phyloP scores from a whole-genome alignment of 352 stramenopile species.

The Phytophthora tubulina region DNA sequence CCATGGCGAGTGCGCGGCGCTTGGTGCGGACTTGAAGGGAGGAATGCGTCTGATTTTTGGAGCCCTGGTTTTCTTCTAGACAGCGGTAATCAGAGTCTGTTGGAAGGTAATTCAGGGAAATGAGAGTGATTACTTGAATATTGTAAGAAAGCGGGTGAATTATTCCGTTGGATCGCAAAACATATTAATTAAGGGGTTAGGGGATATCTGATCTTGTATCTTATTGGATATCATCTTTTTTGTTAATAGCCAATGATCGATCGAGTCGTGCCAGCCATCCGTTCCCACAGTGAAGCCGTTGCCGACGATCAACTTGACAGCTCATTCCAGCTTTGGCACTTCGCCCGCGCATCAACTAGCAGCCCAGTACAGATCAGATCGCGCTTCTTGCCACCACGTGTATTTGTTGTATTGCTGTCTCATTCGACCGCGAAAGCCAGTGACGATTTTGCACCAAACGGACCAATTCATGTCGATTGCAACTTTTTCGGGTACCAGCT shows the following conservation, averaged over 20 bases:
- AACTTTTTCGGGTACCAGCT: slow-evolving; percentile 92
- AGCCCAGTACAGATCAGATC: neutral
- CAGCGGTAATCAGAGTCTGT: slow-evolving; percentile 1
- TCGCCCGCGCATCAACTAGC: no score
- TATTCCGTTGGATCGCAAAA: slow-evolving; percentile 13
- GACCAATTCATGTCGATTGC: slow-evolving; percentile 93
- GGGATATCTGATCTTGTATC: slow-evolving; percentile 1
- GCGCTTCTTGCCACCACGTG: neutral
- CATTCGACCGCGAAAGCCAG: slow-evolving; percentile 49
- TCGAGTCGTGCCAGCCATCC: slow-evolving; percentile 17
- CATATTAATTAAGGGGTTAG: neutral
- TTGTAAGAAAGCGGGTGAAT: neutral
- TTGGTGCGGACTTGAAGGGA: slow-evolving; percentile 21
- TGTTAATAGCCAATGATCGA: slow-evolving; percentile 21
- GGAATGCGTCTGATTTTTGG: slow-evolving; percentile 1
- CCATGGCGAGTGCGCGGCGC: slow-evolving; percentile 30
- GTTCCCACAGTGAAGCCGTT: slow-evolving; percentile 6
- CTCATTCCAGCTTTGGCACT: slow-evolving; percentile 37
- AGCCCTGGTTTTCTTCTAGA: slow-evolving; percentile 24
- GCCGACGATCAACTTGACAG: neutral
- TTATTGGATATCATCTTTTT: neutral
- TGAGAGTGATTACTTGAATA: neutral
- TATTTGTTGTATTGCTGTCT: slow-evolving; percentile 6
- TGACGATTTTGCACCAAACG: slow-evolving; percentile 83
- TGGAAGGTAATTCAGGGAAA: neutral